phyloP scores from a whole-genome alignment of 148 eudicot species.

The Drosera capensis region DNA sequence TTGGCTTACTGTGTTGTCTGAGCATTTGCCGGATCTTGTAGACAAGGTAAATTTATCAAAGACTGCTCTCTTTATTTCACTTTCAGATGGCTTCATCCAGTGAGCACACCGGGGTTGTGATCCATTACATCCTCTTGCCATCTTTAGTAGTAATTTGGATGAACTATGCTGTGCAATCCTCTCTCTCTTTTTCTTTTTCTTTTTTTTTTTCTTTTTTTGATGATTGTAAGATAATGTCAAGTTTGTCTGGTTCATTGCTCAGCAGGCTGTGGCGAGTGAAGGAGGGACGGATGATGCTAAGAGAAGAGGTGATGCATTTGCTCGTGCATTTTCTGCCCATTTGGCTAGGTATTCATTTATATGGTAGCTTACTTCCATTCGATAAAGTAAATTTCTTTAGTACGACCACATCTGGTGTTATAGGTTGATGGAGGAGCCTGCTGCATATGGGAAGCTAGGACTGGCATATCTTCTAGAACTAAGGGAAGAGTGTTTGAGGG shows the following conservation, averaged over 20 bases:
- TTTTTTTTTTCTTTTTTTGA: neutral
- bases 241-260: neutral
- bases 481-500: slow-evolving; percentile 96
- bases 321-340: slow-evolving; percentile 98
- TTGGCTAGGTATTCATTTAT: slow-evolving; percentile 54
- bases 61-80: neutral
- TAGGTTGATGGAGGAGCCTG: slow-evolving; percentile 98
- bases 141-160: neutral
- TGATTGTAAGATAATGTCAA: neutral
- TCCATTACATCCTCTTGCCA: too few species aligned
- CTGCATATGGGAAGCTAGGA: slow-evolving; percentile 94
- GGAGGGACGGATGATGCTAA: slow-evolving; percentile 98
- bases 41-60: slow-evolving; percentile 49
- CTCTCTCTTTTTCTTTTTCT: neutral
- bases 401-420: too few species aligned
- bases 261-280: slow-evolving; percentile 98
- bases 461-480: slow-evolving; percentile 90
- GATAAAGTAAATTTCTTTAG: neutral
- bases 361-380: neutral
- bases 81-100: neutral
- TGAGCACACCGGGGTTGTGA: too few species aligned
- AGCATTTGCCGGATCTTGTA: slow-evolving; percentile 88
- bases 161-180: neutral
- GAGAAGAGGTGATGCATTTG: slow-evolving; percentile 96
- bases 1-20: slow-evolving; percentile 85